A percentile compares a stretch with the other conserved stretches of the same genome.
Evolutionary conservation across 257 asterid species (phyloP).

Genomic region (Cinchona pubescens): DNA sequence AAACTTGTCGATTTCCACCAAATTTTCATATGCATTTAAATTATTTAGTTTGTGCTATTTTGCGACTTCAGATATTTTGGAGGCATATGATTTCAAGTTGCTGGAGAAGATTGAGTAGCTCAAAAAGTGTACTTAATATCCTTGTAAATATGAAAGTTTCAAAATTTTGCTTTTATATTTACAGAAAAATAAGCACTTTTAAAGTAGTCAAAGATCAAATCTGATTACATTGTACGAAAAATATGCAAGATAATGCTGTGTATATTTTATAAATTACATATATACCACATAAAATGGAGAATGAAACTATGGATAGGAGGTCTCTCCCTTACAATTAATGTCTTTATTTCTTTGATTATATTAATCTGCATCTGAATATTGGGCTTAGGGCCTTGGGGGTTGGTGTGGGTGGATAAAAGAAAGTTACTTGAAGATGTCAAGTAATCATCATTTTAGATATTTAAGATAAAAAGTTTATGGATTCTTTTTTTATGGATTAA

Average conservation of each 20-base stretch:
- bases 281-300: background rate
- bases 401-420: no score
- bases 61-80: slow-evolving; percentile 71
- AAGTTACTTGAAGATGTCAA: no score
- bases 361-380: no score
- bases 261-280: background rate
- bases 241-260: background rate
- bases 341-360: background rate
- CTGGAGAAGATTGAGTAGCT: slow-evolving; percentile 59
- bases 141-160: background rate
- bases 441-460: no score
- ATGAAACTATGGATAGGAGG: background rate
- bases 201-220: background rate
- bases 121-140: background rate
- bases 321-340: background rate
- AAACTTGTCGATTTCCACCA: no score
- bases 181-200: background rate
- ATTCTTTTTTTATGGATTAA: no score
- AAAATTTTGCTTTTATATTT: background rate
- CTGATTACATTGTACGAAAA: background rate
- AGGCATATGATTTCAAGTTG: slow-evolving; percentile 79
- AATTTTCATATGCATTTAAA: background rate
- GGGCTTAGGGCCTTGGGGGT: no score
- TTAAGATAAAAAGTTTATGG: no score
- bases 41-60: background rate